A percentile compares a stretch with the other conserved stretches of the same genome.
Evolutionary conservation across 1,139 yeast genomes (phyloP).

Genomic region (Yamadazyma spencermartinsiae): DNA sequence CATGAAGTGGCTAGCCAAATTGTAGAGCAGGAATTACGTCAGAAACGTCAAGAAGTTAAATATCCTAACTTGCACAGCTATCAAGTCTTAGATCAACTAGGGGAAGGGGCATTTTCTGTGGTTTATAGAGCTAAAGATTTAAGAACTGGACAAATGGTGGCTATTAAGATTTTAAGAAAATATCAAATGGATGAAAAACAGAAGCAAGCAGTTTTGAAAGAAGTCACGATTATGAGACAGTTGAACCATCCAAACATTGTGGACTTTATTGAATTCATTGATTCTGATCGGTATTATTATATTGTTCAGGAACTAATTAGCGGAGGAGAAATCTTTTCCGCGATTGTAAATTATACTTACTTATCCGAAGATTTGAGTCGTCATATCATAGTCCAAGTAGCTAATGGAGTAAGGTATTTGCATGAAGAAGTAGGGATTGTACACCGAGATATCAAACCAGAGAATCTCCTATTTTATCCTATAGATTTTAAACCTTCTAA

Average conservation of each 20-base stretch:
- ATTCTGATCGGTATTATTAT: slow-evolving; percentile 49
- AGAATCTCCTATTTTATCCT: slow-evolving; percentile 59
- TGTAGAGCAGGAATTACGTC: slow-evolving; percentile 59
- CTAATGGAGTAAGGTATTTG: slow-evolving; percentile 47
- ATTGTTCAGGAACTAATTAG: slow-evolving; percentile 52
- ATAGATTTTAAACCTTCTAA: slow-evolving; percentile 50
- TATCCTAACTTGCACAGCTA: slow-evolving; percentile 53
- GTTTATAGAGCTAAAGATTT: slow-evolving; percentile 70
- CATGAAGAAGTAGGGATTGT: slow-evolving; percentile 60
- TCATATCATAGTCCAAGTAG: slow-evolving; percentile 53
- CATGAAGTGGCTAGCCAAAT: slow-evolving; percentile 58
- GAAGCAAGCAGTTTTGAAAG: slow-evolving; percentile 55
- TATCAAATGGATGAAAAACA: slow-evolving; percentile 56
- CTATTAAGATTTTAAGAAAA: slow-evolving; percentile 59
- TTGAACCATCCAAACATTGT: slow-evolving; percentile 52
- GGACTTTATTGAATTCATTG: slow-evolving; percentile 48
- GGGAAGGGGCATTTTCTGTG: slow-evolving; percentile 93
- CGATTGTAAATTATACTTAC: slow-evolving; percentile 57
- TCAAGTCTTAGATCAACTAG: slow-evolving; percentile 63
- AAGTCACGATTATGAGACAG: slow-evolving; percentile 59
- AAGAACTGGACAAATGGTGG: slow-evolving; percentile 57
- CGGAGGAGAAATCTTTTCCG: slow-evolving; percentile 60
- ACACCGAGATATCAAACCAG: slow-evolving; percentile 60
- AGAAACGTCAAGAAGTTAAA: slow-evolving; percentile 33
- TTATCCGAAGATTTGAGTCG: slow-evolving; percentile 56